Conservation (phyloP, 2,329 filamentous ascomycete genomes). For the Aspergillus jensenii region DNA sequence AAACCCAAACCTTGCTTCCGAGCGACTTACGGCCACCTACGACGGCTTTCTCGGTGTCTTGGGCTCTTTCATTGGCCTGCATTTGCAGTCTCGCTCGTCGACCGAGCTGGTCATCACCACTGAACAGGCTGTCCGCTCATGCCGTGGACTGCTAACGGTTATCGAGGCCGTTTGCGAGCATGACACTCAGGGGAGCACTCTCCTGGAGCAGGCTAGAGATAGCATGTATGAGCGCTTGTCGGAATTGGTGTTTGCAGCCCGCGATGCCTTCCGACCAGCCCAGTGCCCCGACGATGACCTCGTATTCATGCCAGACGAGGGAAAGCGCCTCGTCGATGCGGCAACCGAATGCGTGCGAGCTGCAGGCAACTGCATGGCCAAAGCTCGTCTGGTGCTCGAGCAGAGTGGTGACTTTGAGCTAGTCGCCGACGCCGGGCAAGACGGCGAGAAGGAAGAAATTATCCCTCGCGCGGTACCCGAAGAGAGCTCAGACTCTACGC, state of each 20-base stretch:
- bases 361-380: conserved; percentile 86
- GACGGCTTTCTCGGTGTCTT: conserved; percentile 88
- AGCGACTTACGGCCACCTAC: conserved; percentile 75
- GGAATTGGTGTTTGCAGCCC: conserved; percentile 76
- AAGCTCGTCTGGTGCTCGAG: conserved; percentile 81
- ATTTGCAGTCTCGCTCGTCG: conserved; percentile 88
- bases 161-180: conserved; percentile 80
- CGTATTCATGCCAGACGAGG: conserved; percentile 77
- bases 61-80: conserved; percentile 89
- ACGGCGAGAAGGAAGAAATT: conserved; percentile 28
- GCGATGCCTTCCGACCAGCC: conserved; percentile 71
- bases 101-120: conserved; percentile 80
- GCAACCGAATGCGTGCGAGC: conserved; percentile 86
- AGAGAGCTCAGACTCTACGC: conserved; percentile 16
- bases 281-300: conserved; percentile 71
- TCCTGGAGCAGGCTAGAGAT: conserved; percentile 67
- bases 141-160: conserved; percentile 73
- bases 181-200: conserved; percentile 66
- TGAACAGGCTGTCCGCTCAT: conserved; percentile 78
- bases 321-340: conserved; percentile 70
- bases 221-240: conserved; percentile 78
- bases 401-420: conserved; percentile 89
- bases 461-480: conserved; percentile 13
- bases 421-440: conserved; percentile 52
- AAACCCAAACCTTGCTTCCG: conserved; percentile 76